A percentile compares a stretch with the other conserved stretches of the same genome.
phyloP scores from a whole-genome alignment of 192 early-diverging fungal genomes.

The Coemansia biformis region DNA sequence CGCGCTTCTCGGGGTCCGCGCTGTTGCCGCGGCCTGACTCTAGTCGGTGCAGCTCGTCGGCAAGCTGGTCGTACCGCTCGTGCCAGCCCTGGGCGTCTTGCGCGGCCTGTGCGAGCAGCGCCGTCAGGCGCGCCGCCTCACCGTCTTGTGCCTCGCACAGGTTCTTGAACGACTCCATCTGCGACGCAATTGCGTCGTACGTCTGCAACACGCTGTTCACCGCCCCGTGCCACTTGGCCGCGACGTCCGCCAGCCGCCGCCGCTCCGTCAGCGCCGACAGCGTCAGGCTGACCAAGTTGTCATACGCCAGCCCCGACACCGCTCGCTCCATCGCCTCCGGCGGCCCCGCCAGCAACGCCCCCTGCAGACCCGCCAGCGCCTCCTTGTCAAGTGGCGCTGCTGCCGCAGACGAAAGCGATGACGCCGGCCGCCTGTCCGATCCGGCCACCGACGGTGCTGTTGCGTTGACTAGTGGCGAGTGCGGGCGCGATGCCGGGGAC shows the following conservation, averaged over 20 bases:
- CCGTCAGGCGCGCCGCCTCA: conserved; percentile 21
- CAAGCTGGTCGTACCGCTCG: conserved; percentile 15
- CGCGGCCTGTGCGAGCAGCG: conserved; percentile 26
- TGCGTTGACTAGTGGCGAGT: conserved; percentile 18
- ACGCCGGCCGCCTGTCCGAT: not conserved
- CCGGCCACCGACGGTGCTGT: not conserved
- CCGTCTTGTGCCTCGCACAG: conserved; percentile 15
- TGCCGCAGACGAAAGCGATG: conserved; percentile 1
- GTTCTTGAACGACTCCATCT: conserved; percentile 20
- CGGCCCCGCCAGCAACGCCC: conserved; percentile 6
- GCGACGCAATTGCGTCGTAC: conserved; percentile 19
- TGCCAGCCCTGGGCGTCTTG: conserved; percentile 32
- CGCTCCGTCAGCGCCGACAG: conserved; percentile 13
- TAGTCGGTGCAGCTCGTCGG: conserved; percentile 10
- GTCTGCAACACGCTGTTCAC: conserved; percentile 24
- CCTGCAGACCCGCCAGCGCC: conserved; percentile 13
- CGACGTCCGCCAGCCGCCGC: conserved; percentile 6
- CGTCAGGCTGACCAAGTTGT: conserved; percentile 20
- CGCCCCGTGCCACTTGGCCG: conserved; percentile 10
- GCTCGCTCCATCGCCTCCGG: conserved; percentile 21
- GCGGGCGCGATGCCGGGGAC: conserved; percentile 24
- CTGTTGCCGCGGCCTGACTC: not conserved
- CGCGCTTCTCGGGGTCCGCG: not conserved
- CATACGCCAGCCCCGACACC: conserved; percentile 13
- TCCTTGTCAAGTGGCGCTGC: conserved; percentile 17